Percentiles rank a stretch among this genome's conserved stretches.
phyloP scores from a whole-genome alignment of 768 basidiomycete species.

The Pleurotus platypus region DNA sequence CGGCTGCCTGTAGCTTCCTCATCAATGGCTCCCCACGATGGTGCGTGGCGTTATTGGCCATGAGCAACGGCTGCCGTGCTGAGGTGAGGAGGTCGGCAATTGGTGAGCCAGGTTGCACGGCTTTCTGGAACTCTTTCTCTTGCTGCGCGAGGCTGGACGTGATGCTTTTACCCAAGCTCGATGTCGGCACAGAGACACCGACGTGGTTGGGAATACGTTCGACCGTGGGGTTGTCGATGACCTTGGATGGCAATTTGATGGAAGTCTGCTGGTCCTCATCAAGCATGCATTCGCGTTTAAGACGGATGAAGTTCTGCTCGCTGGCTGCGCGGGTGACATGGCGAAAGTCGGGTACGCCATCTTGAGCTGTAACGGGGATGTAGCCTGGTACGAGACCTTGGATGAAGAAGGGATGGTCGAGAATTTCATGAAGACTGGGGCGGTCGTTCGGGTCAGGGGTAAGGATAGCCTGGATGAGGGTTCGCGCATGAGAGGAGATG shows the following conservation, averaged over 20 bases:
- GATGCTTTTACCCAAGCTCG: constrained; percentile 31
- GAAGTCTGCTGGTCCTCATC: constrained; percentile 55
- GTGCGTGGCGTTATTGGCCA: constrained; percentile 38
- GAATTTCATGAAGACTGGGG: constrained; percentile 80
- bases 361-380: constrained; percentile 78
- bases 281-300: constrained; percentile 59
- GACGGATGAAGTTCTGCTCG: constrained; percentile 63
- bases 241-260: constrained; percentile 37
- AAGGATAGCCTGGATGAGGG: constrained; percentile 80
- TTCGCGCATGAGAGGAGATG: constrained; percentile 68
- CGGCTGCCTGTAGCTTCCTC: constrained; percentile 23
- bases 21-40: constrained; percentile 24
- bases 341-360: constrained; percentile 71
- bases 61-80: constrained; percentile 82
- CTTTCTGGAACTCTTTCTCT: constrained; percentile 96
- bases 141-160: constrained; percentile 73
- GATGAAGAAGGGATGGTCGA: constrained; percentile 82
- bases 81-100: constrained; percentile 89
- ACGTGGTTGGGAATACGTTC: constrained; percentile 3
- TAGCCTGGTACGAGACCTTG: constrained; percentile 76
- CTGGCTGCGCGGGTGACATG: constrained; percentile 59
- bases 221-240: constrained; percentile 6
- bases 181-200: constrained; percentile 3
- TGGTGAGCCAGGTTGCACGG: constrained; percentile 92
- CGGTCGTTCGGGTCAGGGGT: constrained; percentile 80